Base-by-base conservation (phyloP, 192 early-diverging fungal genomes). In the Lobosporangium transversale region DNA sequence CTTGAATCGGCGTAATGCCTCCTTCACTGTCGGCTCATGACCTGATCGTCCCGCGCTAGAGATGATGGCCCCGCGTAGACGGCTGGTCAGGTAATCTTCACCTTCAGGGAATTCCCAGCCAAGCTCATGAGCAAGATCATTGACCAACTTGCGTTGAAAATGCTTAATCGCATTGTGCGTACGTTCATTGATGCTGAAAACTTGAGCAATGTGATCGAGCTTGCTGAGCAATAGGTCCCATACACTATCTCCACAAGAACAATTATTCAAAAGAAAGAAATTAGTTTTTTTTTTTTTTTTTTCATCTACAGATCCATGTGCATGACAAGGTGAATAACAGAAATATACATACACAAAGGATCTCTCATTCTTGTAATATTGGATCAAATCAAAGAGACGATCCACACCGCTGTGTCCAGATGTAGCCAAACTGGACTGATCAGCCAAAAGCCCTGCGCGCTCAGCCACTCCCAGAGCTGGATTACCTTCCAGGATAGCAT, bases 401-500 rank as follows among this genome's bases (percentile, higher is more conserved):
- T 84, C 82, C 7, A 95, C 95, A 33, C 81, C 84, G 30, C 81
- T 88, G 33, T 94, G 82, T 3, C 97, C 97, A 66, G 93, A 90
- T 27, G 80, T 71, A 6, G 90, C 88, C 53, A 97, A 79, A 12
- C 91, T 87, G 27, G 90, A 89, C 14, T 89, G 87, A 84, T 99
- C 97, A 48, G 88, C 84, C 47, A 99, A 58, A 14, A 98, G 76
- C 53, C 93, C 94, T 33, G 95, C 83, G 32, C 91, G 89, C 79
- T 99, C 97, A 32, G 81, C 70, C 40, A 86, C 73, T 21, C 66
- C 53, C 18, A 76, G 43, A 45, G 61, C 73, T 11, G 73, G 62
- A 29, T 53, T 53, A 15, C 83, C 84, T 29, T 81, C 69, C 35
- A 79, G 81, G 18, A 89, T 82, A 0, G 84, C 89, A 9, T 73